Evolutionary conservation across 371 early-diverging fungal genomes (phyloP).

Genomic region (Dinochytrium kinnereticum): DNA sequence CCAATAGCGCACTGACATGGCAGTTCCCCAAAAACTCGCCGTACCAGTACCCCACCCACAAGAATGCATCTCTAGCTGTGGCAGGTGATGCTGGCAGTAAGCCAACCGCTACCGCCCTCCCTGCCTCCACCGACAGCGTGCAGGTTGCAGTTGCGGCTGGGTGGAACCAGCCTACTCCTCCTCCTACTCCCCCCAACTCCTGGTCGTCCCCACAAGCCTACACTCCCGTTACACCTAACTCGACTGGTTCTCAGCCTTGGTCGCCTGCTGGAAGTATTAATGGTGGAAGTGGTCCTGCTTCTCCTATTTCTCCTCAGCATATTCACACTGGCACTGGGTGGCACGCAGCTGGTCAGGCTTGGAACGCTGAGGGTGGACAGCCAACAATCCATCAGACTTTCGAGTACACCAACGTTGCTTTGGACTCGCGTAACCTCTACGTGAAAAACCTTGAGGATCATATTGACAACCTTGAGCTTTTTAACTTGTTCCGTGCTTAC

Average conservation of each 20-base stretch:
- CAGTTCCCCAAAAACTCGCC: conserved; percentile 49
- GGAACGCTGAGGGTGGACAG: neutral
- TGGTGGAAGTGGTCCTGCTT: neutral
- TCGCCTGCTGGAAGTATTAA: neutral
- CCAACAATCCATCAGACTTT: neutral
- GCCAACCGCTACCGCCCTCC: neutral
- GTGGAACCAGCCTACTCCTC: conserved; percentile 24
- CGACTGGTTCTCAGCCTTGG: neutral
- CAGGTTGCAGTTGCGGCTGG: conserved; percentile 32
- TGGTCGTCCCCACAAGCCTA: conserved; percentile 6
- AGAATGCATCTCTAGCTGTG: conserved; percentile 7
- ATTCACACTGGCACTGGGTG: neutral
- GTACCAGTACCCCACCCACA: conserved; percentile 44
- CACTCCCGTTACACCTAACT: conserved; percentile 4
- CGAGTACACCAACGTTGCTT: neutral
- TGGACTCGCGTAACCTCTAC: conserved; percentile 50
- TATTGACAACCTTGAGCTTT: conserved; percentile 42
- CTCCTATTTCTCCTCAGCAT: conserved; percentile 7
- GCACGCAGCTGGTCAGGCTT: neutral
- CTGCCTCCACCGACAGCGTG: conserved; percentile 8
- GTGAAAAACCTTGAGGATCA: conserved; percentile 47
- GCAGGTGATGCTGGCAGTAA: neutral
- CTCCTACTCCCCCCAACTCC: conserved; percentile 5
- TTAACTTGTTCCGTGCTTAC: conserved; percentile 42
- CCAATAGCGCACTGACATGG: conserved; percentile 41